These are phyloP conservation scores for Penicillium silybi DNA, from an alignment of 495 filamentous ascomycete species.

Conservation along the genomic window DNA sequence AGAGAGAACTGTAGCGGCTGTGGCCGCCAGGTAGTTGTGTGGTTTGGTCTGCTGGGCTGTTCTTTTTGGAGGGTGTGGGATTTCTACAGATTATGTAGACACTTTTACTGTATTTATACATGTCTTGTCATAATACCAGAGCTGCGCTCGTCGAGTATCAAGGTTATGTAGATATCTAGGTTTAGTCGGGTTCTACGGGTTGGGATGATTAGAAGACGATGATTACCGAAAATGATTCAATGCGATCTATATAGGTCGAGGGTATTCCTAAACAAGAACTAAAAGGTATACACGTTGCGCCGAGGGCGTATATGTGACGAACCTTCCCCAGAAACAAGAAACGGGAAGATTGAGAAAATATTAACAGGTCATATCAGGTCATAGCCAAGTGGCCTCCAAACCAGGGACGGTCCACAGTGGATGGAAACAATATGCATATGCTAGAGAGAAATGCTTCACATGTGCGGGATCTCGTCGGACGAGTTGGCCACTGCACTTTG, in stretches of 20 bases:
- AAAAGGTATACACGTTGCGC: too few species aligned
- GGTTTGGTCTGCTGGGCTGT: too few species aligned
- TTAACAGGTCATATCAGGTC: constrained; percentile 24
- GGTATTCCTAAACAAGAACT: constrained; percentile 15
- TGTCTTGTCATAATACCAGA: not conserved
- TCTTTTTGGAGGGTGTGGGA: too few species aligned
- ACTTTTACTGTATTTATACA: not conserved
- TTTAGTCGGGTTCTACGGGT: not conserved
- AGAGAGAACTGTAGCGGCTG: too few species aligned
- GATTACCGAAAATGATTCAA: not conserved
- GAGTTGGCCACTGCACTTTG: constrained; percentile 82
- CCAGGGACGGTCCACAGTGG: constrained; percentile 20
- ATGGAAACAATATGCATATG: constrained; percentile 1
- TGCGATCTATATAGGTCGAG: constrained; percentile 11
- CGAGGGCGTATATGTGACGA: not conserved
- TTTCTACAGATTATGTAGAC: too few species aligned
- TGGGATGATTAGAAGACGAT: not conserved
- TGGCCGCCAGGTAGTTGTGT: too few species aligned
- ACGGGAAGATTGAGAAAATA: constrained; percentile 3
- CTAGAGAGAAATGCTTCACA: not conserved
- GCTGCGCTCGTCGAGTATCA: not conserved
- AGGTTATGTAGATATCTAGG: not conserved
- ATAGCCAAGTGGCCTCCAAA: constrained; percentile 20
- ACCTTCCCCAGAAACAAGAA: not conserved
- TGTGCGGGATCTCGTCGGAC: constrained; percentile 21